These are phyloP conservation scores for Magnolia kwangsiensis DNA, from an alignment of 164 flowering plant species.

Conservation along the genomic window DNA sequence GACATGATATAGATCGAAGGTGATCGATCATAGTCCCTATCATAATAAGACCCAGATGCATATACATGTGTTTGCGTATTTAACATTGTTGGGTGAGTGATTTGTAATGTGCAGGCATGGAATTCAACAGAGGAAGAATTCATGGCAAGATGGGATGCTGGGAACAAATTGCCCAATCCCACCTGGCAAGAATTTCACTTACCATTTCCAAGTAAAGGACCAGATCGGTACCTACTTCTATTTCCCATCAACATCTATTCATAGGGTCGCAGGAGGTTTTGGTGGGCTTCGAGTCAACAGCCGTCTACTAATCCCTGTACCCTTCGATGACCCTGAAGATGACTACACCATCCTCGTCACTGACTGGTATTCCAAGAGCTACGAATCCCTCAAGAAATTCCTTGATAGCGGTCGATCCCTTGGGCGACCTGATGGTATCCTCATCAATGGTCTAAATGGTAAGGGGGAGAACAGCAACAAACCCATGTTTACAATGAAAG, in stretches of 20 bases:
- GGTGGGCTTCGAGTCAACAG: slow-evolving; percentile 41
- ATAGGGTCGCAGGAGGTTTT: slow-evolving; percentile 36
- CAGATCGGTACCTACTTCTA: slow-evolving; percentile 50
- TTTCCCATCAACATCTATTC: slow-evolving; percentile 33
- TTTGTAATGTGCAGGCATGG: slow-evolving; percentile 27
- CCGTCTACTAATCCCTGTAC: slow-evolving; percentile 42
- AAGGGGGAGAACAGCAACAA: slow-evolving; percentile 9
- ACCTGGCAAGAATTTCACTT: slow-evolving; percentile 46
- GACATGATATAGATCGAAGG: no score
- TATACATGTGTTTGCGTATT: no score
- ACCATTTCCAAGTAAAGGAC: slow-evolving; percentile 50
- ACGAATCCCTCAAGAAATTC: slow-evolving; percentile 13
- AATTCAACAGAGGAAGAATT: slow-evolving; percentile 51
- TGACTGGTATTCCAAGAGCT: slow-evolving; percentile 53
- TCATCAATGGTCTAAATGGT: slow-evolving; percentile 35
- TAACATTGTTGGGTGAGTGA: no score
- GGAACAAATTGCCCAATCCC: slow-evolving; percentile 46
- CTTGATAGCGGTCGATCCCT: slow-evolving; percentile 32
- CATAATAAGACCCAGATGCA: no score
- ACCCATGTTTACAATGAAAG: slow-evolving; percentile 32
- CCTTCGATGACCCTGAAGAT: slow-evolving; percentile 43
- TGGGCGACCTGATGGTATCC: slow-evolving; percentile 35
- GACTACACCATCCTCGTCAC: slow-evolving; percentile 48
- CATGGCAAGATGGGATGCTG: slow-evolving; percentile 49
- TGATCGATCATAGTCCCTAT: no score